Conservation (phyloP, 192 early-diverging fungal species). For the Lobosporangium transversale region DNA sequence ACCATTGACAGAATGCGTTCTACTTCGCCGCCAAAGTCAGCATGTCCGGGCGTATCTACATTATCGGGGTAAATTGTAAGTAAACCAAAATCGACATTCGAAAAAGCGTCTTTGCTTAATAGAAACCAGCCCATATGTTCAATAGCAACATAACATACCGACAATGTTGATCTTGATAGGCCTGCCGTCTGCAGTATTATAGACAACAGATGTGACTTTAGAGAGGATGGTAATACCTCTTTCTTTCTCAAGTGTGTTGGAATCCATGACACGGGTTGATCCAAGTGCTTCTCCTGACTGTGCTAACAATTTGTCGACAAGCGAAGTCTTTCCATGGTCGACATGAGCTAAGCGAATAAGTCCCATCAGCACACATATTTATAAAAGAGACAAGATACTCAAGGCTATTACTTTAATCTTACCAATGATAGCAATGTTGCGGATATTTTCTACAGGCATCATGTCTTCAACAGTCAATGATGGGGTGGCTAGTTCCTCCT, state of each 20-base stretch:
- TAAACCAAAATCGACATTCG: no score
- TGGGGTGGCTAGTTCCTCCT: conserved; percentile 25
- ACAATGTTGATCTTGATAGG: conserved; percentile 88
- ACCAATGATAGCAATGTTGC: conserved; percentile 55
- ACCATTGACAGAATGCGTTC: conserved; percentile 92
- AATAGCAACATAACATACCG: conserved; percentile 29
- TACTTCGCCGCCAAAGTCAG: conserved; percentile 79
- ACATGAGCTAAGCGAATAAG: conserved; percentile 74
- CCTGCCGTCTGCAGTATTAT: conserved; percentile 53
- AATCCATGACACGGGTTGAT: conserved; percentile 81
- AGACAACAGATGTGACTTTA: conserved; percentile 81
- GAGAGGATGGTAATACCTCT: conserved; percentile 91
- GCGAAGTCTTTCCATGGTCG: conserved; percentile 85
- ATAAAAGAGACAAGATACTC: background rate
- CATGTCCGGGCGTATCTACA: conserved; percentile 84
- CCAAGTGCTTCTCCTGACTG: conserved; percentile 60
- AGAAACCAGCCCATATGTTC: no score
- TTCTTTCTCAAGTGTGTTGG: conserved; percentile 83
- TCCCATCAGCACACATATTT: background rate
- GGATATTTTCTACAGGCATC: conserved; percentile 53
- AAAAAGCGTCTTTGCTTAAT: no score
- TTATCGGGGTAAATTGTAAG: background rate
- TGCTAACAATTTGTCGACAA: conserved; percentile 58
- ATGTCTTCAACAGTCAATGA: conserved; percentile 43
- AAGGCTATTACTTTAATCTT: background rate